Base-by-base conservation (phyloP, 108 stramenopile genomes). In the Pseudonitzschia pungens region DNA sequence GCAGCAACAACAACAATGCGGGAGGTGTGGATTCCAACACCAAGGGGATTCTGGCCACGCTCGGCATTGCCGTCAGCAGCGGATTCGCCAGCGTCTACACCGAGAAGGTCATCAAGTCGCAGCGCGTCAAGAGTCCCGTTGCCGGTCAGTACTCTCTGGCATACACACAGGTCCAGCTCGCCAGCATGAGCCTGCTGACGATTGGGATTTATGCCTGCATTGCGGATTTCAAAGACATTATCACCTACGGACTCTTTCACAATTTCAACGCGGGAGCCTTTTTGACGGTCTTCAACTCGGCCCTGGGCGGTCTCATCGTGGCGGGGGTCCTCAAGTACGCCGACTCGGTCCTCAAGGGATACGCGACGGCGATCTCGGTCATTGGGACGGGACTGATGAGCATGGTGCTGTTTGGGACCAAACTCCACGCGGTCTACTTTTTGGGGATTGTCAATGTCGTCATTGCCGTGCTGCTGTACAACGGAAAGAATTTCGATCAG, bases 11-110 rank as follows among this genome's bases (percentile, higher is more conserved):
- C 11, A 36, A 36, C 36, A 36, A 36, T 36, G 36, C 2, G 2
- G 36, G 6, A 5, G 45, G 2, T 48, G 77, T 52, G n/a, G 29
- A 31, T 26, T 71, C 82, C 68, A 74, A 79, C 31, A 81, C 68
- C 56, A 85, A 82, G 43, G 97, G 97, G 9, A 89, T 98, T 54
- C 16, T 87, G 56, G 95, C 96, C 12, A 96, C 96, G 21, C 72
- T 77, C 8, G 83, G 82, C 21, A 92, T 92, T 24, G 87, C 89
- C 40, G 42, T 88, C n/a, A 86, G 91, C 57, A 92, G 90, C 12
- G 98, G 98, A n/a, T 97, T 99, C 75, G 94, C 96, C 32, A 90
- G 89, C 5, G 97, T 99, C 4, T 99, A 96, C 71, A 97, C 97
- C 16, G 98, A 98, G 75, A 95, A 95, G 73, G 94, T 98, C 31